Evolutionary conservation across 2,329 filamentous ascomycete species (phyloP).

Genomic region (Rhytidhysteron rufulum): DNA sequence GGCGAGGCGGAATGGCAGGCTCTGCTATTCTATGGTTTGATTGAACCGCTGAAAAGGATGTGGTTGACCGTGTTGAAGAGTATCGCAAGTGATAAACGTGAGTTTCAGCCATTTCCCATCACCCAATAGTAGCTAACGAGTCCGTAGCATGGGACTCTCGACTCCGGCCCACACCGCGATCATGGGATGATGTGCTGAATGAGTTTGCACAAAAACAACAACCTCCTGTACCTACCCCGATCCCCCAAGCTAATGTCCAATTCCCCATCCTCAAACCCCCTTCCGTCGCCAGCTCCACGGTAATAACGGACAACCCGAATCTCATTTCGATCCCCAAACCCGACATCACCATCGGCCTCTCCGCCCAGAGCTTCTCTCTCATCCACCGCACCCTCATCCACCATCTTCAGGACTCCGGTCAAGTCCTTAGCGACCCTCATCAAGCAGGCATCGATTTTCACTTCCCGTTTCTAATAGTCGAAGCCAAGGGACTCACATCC

Average conservation of each 20-base stretch:
- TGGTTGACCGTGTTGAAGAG: constrained; percentile 7
- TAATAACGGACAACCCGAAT: constrained; percentile 5
- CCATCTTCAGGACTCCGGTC: constrained; percentile 5
- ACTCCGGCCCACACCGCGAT: constrained; percentile 7
- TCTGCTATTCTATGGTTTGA: constrained; percentile 5
- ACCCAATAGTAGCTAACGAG: constrained; percentile 4
- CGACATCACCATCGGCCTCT: constrained; percentile 6
- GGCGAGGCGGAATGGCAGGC: constrained; percentile 9
- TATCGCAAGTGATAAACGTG: constrained; percentile 8
- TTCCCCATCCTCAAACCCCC: constrained; percentile 5
- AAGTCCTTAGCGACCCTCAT: constrained; percentile 7
- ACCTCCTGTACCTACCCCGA: not conserved
- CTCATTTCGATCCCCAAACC: constrained; percentile 7
- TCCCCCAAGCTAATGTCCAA: constrained; percentile 4
- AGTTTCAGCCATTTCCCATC: constrained; percentile 2
- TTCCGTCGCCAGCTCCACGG: constrained; percentile 4
- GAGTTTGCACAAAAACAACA: constrained; percentile 1
- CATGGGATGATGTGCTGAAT: constrained; percentile 7
- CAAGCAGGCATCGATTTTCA: constrained; percentile 3
- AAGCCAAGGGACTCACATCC: constrained; percentile 9
- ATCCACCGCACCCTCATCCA: constrained; percentile 6
- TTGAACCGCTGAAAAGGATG: constrained; percentile 9
- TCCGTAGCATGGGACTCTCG: constrained; percentile 7
- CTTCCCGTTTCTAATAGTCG: constrained; percentile 7
- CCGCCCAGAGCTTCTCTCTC: constrained; percentile 2